Base-by-base conservation (phyloP, 108 stramenopile species). In the Nitzschia sp. region DNA sequence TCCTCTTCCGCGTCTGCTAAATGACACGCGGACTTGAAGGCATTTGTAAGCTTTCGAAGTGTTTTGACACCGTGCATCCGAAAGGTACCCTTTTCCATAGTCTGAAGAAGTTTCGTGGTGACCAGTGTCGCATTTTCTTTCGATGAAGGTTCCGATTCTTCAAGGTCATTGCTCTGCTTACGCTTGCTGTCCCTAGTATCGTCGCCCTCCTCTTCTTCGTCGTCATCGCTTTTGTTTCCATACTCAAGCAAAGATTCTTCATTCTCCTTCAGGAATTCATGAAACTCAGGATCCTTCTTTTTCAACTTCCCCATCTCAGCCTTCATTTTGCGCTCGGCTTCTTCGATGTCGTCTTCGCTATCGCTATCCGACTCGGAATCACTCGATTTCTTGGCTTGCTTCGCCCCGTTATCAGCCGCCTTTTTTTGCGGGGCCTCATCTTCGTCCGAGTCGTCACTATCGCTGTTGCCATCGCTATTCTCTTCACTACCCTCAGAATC, bases 221-320 rank as follows among this genome's bases (percentile, higher is more conserved):
- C 85, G 6, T 82, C 84, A 17, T 82, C 76, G 6, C 74, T 73
- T 28, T 84, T 83, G 9, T 87, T 49, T 19, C 77, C 88, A 67
- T 86, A 93, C 23, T 93, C 82, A 19, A 97, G 72, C 34, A 96
- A 58, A 21, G 77, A 67, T 32, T 83, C 78, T 60, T 95, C 90
- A 70, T 97, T 95, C 57, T 95, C 86, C 72, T 86, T 66, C 42
- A 97, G 70, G 71, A 91, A 93, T 51, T 91, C 74, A 71, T 93
- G 89, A 71, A 97, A 97, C 46, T 97, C 96, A 18, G 96, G 96
- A 75, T 97, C 96, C 24, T 85, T 76, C 35, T 84, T 68, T 65
- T 80, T 68, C 46, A 96, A 58, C 51, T 89, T 85, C 45, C 76
- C 84, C 74, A 97, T 86, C 76, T 95, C 85, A 49, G 61, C 65